Evolutionary conservation across 1,284 basidiomycete species (phyloP).

Genomic region (Puccinia polysora): DNA sequence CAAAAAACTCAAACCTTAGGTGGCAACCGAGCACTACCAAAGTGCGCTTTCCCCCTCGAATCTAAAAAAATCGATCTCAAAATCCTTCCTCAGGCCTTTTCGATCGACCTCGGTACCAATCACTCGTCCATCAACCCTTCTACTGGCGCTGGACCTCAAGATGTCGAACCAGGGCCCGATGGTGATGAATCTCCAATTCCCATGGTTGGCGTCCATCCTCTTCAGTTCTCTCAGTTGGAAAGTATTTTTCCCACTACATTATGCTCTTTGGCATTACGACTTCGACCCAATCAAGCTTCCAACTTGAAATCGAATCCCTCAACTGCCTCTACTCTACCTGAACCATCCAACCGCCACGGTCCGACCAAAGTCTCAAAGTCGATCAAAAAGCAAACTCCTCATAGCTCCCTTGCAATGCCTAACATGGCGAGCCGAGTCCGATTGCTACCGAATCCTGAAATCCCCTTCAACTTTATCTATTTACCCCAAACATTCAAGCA

Average conservation of each 20-base stretch:
- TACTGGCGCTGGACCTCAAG: no score
- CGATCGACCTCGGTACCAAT: not conserved
- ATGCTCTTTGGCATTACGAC: conserved; percentile 22
- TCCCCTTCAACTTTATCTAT: conserved; percentile 26
- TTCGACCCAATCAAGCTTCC: conserved; percentile 26
- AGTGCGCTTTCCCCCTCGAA: not conserved
- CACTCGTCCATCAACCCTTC: not conserved
- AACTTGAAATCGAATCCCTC: not conserved
- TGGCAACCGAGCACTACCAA: not conserved
- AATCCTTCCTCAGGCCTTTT: conserved; percentile 31
- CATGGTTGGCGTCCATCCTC: no score
- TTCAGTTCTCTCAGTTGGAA: conserved; percentile 23
- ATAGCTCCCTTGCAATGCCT: not conserved
- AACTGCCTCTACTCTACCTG: not conserved
- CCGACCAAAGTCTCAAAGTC: not conserved
- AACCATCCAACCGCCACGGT: not conserved
- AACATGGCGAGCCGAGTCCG: conserved; percentile 32
- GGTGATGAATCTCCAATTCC: no score
- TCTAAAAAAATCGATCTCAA: conserved; percentile 29
- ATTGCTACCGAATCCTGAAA: not conserved
- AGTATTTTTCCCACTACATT: conserved; percentile 23
- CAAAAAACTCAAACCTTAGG: conserved; percentile 31
- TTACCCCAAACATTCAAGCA: conserved; percentile 15
- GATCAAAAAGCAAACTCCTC: conserved; percentile 7
- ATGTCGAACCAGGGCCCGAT: no score